phyloP scores from a whole-genome alignment of 2,329 filamentous ascomycete species.

The Coniochaeta prunicola region DNA sequence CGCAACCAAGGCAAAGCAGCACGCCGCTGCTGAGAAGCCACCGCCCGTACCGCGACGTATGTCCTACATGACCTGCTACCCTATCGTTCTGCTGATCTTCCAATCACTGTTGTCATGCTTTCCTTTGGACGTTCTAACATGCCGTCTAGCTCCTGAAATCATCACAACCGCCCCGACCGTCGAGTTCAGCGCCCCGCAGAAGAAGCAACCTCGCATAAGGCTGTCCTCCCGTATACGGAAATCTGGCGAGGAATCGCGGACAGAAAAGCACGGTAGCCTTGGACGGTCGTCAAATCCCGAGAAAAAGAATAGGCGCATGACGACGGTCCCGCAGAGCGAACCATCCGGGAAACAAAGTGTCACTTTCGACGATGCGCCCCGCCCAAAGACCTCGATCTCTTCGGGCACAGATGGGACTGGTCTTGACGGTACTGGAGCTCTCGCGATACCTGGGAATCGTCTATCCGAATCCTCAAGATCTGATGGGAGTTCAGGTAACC shows the following conservation, averaged over 20 bases:
- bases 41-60: constrained; percentile 54
- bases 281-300: constrained; percentile 11
- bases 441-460: constrained; percentile 58
- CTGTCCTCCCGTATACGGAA: constrained; percentile 45
- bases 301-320: constrained; percentile 35
- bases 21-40: constrained; percentile 43
- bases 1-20: constrained; percentile 65
- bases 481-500: constrained; percentile 72
- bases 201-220: constrained; percentile 48
- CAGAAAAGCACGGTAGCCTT: constrained; percentile 15
- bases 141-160: constrained; percentile 58
- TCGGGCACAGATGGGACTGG: constrained; percentile 38
- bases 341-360: constrained; percentile 36
- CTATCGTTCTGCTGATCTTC: constrained; percentile 5
- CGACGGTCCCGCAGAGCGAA: constrained; percentile 26
- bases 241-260: constrained; percentile 40
- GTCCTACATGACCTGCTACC: constrained; percentile 18
- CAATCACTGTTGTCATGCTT: not conserved
- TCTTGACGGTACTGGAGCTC: constrained; percentile 52
- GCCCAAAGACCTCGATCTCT: constrained; percentile 35
- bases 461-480: constrained; percentile 85
- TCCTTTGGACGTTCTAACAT: not conserved
- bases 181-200: constrained; percentile 45
- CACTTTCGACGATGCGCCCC: constrained; percentile 54
- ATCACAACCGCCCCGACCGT: constrained; percentile 87